Base-by-base conservation (phyloP, 2,329 filamentous ascomycete genomes). In the Dactylellina leptospora region DNA sequence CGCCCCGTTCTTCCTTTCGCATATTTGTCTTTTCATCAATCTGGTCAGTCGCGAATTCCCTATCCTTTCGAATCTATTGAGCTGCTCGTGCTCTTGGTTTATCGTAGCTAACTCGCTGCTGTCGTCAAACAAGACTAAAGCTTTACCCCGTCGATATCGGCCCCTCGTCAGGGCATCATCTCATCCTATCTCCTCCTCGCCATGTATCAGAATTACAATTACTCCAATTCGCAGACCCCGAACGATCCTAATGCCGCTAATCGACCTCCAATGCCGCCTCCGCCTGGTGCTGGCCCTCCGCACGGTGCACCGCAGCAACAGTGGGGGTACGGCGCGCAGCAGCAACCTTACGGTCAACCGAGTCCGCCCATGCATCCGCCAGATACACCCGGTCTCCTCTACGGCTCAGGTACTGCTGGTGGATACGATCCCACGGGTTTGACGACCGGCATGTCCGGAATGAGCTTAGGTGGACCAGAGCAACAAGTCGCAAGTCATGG, bases 391-490 rank as follows among this genome's bases (percentile, higher is more conserved):
- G 68, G 68, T 18, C 25, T 72, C 22, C 59, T 72, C 22, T 72
- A 72, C 23, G 68, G 68, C 4, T 63, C 68, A 16, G 48, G 44
- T 28, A 27, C 54, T 18, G 18, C 68, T 10, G 68, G 68, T 47
- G 68, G 51, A 33, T 23, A 78, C 77, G 50, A 75, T 53, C 40
- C 56, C 62, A 27, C 73, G 75, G 48, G 74, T 56, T 50, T 75
- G 22, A 74, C 76, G 54, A 74, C 75, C 18, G 73, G 75, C 2
- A 75, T 77, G 73, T 61, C 76, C 77, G 87, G 87, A 71, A 86
- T 96, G 85, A 88, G 84, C 40, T 82, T 96, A 75, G 87, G 84
- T 30, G 80, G 78, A 66, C 83, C 75, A 42, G 80, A 83, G 47
- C 82, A 83, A 33, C 79, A 85, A 51, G 82, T 82, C 1, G 81